Percentiles rank a stretch among this genome's conserved stretches.
Conservation (phyloP, 106 monocot species). For the Xerophyta viscosa region DNA sequence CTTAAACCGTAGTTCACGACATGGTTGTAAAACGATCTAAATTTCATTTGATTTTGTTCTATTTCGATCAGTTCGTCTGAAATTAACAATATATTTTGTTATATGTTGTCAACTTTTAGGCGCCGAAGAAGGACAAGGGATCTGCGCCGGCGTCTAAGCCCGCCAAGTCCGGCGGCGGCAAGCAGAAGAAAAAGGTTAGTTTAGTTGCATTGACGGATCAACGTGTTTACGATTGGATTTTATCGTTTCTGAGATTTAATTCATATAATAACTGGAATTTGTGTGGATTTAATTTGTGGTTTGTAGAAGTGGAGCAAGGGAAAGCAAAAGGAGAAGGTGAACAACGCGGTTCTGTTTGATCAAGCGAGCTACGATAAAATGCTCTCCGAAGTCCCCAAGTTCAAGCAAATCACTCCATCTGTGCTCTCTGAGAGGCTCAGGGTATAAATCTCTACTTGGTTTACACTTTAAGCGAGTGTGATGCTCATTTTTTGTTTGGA, state of each 20-base stretch:
- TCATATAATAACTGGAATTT: background rate
- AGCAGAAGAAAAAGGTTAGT: constrained; percentile 40
- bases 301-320: constrained; percentile 39
- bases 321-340: constrained; percentile 41
- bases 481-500: background rate
- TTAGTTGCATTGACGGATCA: background rate
- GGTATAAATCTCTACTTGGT: constrained; percentile 11
- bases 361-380: constrained; percentile 43
- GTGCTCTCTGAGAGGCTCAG: constrained; percentile 36
- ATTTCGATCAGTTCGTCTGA: background rate
- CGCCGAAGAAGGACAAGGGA: constrained; percentile 37
- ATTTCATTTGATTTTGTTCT: no score
- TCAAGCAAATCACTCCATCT: constrained; percentile 42
- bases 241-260: background rate
- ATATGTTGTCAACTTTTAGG: constrained; percentile 1
- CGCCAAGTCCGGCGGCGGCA: constrained; percentile 35
- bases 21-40: no score
- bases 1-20: no score
- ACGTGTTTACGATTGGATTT: background rate
- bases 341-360: constrained; percentile 34
- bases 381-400: constrained; percentile 42
- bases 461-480: background rate
- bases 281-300: background rate
- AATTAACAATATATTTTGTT: background rate
- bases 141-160: constrained; percentile 30